These are phyloP conservation scores for Gremmenia infestans DNA, from an alignment of 2,329 filamentous ascomycete species.

Conservation along the genomic window DNA sequence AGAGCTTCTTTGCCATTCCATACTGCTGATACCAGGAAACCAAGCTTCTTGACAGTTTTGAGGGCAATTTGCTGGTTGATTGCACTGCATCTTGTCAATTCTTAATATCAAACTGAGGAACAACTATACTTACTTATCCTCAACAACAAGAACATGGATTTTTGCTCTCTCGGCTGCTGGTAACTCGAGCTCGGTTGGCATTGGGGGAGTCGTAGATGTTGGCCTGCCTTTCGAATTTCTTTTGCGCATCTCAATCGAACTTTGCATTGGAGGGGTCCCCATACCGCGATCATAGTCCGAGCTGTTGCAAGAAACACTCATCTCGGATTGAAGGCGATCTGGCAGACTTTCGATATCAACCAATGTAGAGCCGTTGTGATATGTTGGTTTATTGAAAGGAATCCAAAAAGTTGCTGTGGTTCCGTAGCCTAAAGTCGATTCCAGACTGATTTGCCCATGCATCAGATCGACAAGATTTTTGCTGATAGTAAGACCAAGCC, in stretches of 20 bases:
- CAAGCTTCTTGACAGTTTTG: constrained; percentile 68
- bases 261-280: constrained; percentile 38
- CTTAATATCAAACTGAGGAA: neutral
- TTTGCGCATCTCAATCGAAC: constrained; percentile 7
- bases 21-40: constrained; percentile 64
- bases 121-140: constrained; percentile 63
- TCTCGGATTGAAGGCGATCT: constrained; percentile 59
- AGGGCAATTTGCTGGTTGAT: constrained; percentile 74
- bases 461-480: constrained; percentile 78
- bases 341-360: constrained; percentile 61
- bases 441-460: constrained; percentile 67
- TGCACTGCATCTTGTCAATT: constrained; percentile 33
- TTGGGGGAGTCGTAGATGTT: constrained; percentile 23
- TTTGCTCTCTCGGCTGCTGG: constrained; percentile 53
- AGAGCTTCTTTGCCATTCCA: constrained; percentile 78
- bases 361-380: constrained; percentile 44
- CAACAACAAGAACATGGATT: constrained; percentile 69
- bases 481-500: constrained; percentile 72
- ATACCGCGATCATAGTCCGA: constrained; percentile 52
- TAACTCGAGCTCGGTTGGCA: constrained; percentile 44
- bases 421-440: constrained; percentile 61
- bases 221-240: constrained; percentile 4
- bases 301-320: constrained; percentile 61
- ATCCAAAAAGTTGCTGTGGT: constrained; percentile 75
- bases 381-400: constrained; percentile 66